These are phyloP conservation scores for Symbiodinium natans DNA, from an alignment of 73 alveolate species.

Conservation along the genomic window DNA sequence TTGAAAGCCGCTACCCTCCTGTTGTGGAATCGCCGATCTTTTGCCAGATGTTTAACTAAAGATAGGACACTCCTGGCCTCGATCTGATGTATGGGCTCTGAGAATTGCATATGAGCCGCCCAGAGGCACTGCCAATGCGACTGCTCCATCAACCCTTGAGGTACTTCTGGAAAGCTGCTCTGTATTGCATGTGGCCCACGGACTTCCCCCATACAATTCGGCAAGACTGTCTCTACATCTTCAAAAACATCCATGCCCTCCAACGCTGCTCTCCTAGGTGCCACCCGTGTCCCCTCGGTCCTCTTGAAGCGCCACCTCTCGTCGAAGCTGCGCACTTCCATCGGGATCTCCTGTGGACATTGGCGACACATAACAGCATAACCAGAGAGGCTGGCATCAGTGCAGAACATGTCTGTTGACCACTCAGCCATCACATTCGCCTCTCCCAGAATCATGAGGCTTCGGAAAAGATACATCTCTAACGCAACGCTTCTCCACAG, in stretches of 20 bases:
- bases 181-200: neutral
- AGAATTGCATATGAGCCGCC: neutral
- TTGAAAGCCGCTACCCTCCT: neutral
- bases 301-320: slow-evolving; percentile 5
- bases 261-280: neutral
- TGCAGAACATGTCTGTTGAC: neutral
- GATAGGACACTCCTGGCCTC: slow-evolving; percentile 8
- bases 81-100: neutral
- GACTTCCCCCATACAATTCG: neutral
- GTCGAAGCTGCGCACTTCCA: neutral
- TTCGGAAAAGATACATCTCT: neutral
- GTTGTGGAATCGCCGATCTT: neutral
- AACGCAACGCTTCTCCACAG: neutral
- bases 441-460: neutral
- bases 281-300: neutral
- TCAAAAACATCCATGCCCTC: neutral
- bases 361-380: neutral
- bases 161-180: neutral
- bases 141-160: neutral
- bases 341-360: neutral
- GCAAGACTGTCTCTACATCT: neutral
- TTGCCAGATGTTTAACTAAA: neutral
- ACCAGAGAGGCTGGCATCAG: neutral
- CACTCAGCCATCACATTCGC: neutral
- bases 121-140: neutral